Percentiles rank a stretch among this genome's conserved stretches.
These are phyloP conservation scores for Dictyostelium purpureum DNA, from an alignment of 78 protist genomes.

Conservation along the genomic window DNA sequence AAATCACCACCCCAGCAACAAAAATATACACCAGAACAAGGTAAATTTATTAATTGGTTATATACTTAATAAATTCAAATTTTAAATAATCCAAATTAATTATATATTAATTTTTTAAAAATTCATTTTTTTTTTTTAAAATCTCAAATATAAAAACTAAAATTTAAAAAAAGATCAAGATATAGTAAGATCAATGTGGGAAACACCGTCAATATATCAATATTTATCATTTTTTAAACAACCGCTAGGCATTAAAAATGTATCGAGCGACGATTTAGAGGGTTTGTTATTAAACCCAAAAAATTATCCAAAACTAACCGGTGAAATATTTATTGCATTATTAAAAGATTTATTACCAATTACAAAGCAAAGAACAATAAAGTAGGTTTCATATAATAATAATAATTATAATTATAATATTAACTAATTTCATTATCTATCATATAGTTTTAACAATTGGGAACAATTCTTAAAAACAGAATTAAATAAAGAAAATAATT, in stretches of 20 bases:
- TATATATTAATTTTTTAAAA: too few species aligned
- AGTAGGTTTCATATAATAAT: not conserved
- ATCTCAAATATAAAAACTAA: too few species aligned
- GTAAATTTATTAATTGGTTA: too few species aligned
- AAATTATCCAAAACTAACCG: not conserved
- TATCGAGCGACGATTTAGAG: conserved; percentile 46
- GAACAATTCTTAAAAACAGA: conserved; percentile 15
- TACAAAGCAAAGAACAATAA: conserved; percentile 11
- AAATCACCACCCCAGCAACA: too few species aligned
- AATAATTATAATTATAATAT: too few species aligned
- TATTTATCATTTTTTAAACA: conserved; percentile 25
- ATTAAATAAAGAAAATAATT: conserved; percentile 13
- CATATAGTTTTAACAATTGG: conserved; percentile 22
- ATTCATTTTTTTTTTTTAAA: too few species aligned
- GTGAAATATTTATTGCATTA: conserved; percentile 22
- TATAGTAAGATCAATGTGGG: conserved; percentile 63
- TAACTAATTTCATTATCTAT: not conserved
- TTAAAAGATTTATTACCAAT: not conserved
- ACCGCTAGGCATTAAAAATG: not conserved
- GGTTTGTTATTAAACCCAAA: not conserved
- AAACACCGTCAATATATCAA: conserved; percentile 17
- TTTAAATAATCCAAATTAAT: too few species aligned
- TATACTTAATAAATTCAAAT: too few species aligned
- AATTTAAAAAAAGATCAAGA: not conserved
- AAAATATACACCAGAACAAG: too few species aligned